phyloP scores from a whole-genome alignment of 129 eudicot genomes.

The Oenanthe sinensis region DNA sequence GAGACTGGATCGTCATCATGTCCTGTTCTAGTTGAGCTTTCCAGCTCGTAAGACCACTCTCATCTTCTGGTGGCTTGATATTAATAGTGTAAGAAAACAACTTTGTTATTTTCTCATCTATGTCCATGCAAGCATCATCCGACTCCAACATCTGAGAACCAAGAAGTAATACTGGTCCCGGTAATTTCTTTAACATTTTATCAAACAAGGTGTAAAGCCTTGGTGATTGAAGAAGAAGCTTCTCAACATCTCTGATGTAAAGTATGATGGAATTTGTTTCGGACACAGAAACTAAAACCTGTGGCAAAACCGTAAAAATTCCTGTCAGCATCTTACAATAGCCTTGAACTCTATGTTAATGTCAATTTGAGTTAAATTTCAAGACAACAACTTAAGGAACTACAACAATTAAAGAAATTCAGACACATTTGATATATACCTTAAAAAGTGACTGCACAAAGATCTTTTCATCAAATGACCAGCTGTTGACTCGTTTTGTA shows the following conservation, averaged over 20 bases:
- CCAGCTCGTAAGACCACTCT: constrained; percentile 61
- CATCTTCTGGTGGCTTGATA: constrained; percentile 88
- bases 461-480: constrained; percentile 60
- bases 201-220: constrained; percentile 55
- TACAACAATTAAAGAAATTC: neutral
- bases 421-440: constrained; percentile 26
- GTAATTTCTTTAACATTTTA: constrained; percentile 59
- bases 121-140: constrained; percentile 35
- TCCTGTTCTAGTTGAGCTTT: constrained; percentile 79
- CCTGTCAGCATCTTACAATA: constrained; percentile 1
- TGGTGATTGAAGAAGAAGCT: constrained; percentile 56
- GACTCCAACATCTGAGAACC: constrained; percentile 63
- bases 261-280: constrained; percentile 63
- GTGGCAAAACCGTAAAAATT: constrained; percentile 14
- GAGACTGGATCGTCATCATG: constrained; percentile 62
- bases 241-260: constrained; percentile 75
- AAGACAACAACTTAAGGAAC: neutral
- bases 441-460: constrained; percentile 71
- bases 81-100: constrained; percentile 75
- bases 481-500: constrained; percentile 44
- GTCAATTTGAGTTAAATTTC: neutral
- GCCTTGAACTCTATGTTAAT: neutral
- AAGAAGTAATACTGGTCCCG: constrained; percentile 69
- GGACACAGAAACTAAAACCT: constrained; percentile 69
- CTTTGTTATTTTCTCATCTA: constrained; percentile 42